Conservation (phyloP, 2,329 filamentous ascomycete species). For the Delphinella strobiligena region DNA sequence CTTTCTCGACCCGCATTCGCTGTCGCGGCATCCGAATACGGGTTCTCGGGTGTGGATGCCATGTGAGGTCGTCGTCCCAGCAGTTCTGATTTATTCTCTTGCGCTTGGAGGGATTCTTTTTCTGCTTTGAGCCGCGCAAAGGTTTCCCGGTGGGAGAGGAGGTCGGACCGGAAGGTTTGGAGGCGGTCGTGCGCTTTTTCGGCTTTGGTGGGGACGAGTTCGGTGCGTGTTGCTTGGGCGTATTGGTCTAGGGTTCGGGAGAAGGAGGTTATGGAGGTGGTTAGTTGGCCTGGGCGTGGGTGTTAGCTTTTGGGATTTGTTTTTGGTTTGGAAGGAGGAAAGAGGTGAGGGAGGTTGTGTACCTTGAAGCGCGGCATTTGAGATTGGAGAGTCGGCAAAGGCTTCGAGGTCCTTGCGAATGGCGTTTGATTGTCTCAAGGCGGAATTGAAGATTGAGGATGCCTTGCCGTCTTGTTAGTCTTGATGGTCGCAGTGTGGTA, state of each 20-base stretch:
- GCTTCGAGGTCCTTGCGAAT: conserved; percentile 65
- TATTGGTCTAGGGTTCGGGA: conserved; percentile 90
- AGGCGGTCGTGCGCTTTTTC: conserved; percentile 80
- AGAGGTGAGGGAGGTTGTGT: conserved; percentile 57
- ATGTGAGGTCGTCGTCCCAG: conserved; percentile 73
- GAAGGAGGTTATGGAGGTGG: conserved; percentile 70
- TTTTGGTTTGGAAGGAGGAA: conserved; percentile 83
- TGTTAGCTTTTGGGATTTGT: conserved; percentile 73
- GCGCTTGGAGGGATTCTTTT: conserved; percentile 49
- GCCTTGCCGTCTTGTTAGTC: too few species aligned
- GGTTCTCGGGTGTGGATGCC: conserved; percentile 78
- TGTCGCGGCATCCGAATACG: conserved; percentile 55
- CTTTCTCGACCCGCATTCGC: conserved; percentile 16
- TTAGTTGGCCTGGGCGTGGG: conserved; percentile 53
- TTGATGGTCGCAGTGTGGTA: too few species aligned
- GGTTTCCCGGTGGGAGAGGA: conserved; percentile 65
- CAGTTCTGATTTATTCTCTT: conserved; percentile 57
- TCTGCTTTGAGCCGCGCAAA: conserved; percentile 67
- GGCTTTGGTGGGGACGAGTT: conserved; percentile 82
- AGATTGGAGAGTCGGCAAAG: conserved; percentile 48
- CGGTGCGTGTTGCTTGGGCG: conserved; percentile 68
- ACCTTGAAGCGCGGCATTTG: conserved; percentile 52
- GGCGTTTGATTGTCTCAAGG: conserved; percentile 70
- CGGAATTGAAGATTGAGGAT: conserved; percentile 62
- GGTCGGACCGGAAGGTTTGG: conserved; percentile 71